Conservation (phyloP, 2,329 filamentous ascomycete species). For the Claviceps pazoutovae region DNA sequence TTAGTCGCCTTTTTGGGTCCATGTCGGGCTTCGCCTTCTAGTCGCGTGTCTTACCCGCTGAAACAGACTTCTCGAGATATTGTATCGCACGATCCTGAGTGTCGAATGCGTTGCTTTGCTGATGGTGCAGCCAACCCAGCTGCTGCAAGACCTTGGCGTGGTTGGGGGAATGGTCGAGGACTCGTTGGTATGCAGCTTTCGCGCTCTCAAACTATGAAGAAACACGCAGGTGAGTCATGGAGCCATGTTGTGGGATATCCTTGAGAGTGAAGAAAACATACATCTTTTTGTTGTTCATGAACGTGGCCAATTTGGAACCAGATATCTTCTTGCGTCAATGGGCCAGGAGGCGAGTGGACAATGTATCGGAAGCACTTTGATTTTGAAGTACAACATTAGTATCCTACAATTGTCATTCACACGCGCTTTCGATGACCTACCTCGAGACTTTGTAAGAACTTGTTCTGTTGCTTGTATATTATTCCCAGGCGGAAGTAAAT, state of each 20-base stretch:
- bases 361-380: slow-evolving; percentile 96
- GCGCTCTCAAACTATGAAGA: slow-evolving; percentile 73
- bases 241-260: background rate
- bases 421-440: slow-evolving; percentile 33
- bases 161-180: slow-evolving; percentile 86
- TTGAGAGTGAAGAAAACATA: slow-evolving; percentile 34
- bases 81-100: slow-evolving; percentile 95
- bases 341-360: slow-evolving; percentile 79
- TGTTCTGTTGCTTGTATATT: slow-evolving; percentile 97
- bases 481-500: slow-evolving; percentile 99
- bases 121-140: slow-evolving; percentile 93
- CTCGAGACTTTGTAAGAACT: slow-evolving; percentile 83
- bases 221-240: slow-evolving; percentile 21
- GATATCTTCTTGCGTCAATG: slow-evolving; percentile 92
- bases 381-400: background rate
- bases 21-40: background rate
- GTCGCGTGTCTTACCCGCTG: slow-evolving; percentile 54
- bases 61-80: slow-evolving; percentile 92
- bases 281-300: slow-evolving; percentile 96
- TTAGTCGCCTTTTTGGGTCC: background rate
- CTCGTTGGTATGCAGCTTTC: slow-evolving; percentile 81
- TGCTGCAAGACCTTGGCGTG: slow-evolving; percentile 98
- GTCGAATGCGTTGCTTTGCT: slow-evolving; percentile 80
- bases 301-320: slow-evolving; percentile 99
- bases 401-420: background rate